phyloP scores from a whole-genome alignment of 129 eudicot genomes.

The Helianthus annuus region HanXRQr2.0-SUNRISE NC_035440.2:57955887-57956386 shows the following conservation, averaged over 20 bases:
- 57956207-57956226: not conserved
- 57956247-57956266: not conserved
- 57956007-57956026: constrained; percentile 38
- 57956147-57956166: constrained; percentile 50
- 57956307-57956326: constrained; percentile 54
- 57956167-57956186: constrained; percentile 12
- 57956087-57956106: constrained; percentile 58
- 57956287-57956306: constrained; percentile 56
- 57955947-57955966: not conserved
- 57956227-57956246: not conserved
- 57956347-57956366: constrained; percentile 39
- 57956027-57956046: constrained; percentile 32
- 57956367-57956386: not conserved
- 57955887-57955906: constrained; percentile 70
- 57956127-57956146: constrained; percentile 64
- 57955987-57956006: constrained; percentile 8
- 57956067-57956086: constrained; percentile 77
- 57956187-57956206: not conserved
- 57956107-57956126: constrained; percentile 74
- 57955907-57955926: constrained; percentile 65
- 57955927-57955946: constrained; percentile 42
- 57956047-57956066: constrained; percentile 45
- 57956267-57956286: not conserved
- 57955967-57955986: not conserved
- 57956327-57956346: constrained; percentile 57